These are phyloP conservation scores for Dendrobium catenatum DNA, from an alignment of 106 monocot genomes.

Conservation along the genomic window DNA sequence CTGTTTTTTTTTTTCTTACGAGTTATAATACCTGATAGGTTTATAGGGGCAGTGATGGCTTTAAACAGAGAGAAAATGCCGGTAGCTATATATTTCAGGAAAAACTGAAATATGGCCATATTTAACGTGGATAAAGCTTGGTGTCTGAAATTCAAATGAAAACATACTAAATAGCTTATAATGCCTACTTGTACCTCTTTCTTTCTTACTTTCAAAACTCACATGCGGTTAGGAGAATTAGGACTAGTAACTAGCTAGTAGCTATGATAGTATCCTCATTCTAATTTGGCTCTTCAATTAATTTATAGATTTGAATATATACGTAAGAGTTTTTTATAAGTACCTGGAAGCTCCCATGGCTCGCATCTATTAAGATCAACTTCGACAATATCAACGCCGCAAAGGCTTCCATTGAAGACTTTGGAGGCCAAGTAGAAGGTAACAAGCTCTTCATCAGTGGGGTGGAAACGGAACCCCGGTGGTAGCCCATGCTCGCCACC, in stretches of 20 bases:
- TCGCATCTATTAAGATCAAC: slow-evolving; percentile 91
- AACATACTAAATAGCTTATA: too few relatives aligned
- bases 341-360: slow-evolving; percentile 97
- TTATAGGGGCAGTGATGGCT: neutral
- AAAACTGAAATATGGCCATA: neutral
- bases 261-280: too few relatives aligned
- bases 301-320: too few relatives aligned
- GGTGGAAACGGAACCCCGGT: slow-evolving; percentile 83
- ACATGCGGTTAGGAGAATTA: too few relatives aligned
- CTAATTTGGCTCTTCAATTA: too few relatives aligned
- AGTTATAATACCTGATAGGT: neutral
- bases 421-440: slow-evolving; percentile 88
- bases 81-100: neutral
- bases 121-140: too few relatives aligned
- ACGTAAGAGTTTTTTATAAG: too few relatives aligned
- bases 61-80: neutral
- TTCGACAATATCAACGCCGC: slow-evolving; percentile 66
- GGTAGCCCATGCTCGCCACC: slow-evolving; percentile 48
- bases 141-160: too few relatives aligned
- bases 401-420: slow-evolving; percentile 63
- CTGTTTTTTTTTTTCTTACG: too few relatives aligned
- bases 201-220: too few relatives aligned
- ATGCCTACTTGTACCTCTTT: too few relatives aligned
- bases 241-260: too few relatives aligned
- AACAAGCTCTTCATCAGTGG: slow-evolving; percentile 82